Evolutionary conservation across 441 rosid genomes (phyloP).

Genomic region (Erysimum pusillum): DNA sequence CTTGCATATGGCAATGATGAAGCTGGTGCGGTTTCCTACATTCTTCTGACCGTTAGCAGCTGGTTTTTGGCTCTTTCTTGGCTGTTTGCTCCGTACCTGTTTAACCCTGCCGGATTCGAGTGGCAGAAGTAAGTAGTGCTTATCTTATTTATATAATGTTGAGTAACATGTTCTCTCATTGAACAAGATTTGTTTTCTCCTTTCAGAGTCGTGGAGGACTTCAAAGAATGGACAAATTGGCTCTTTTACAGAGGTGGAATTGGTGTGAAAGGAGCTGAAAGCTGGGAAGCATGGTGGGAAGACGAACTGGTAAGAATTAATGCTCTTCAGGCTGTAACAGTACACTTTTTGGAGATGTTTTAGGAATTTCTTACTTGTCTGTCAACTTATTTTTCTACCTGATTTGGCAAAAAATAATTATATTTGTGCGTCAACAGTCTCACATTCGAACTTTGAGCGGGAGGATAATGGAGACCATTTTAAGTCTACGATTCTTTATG

Average conservation of each 20-base stretch:
- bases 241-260: constrained; percentile 99
- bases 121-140: constrained; percentile 89
- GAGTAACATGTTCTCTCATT: constrained; percentile 24
- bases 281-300: constrained; percentile 99
- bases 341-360: background rate
- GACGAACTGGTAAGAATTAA: constrained; percentile 82
- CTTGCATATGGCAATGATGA: constrained; percentile 91
- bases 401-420: constrained; percentile 16
- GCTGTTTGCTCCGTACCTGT: constrained; percentile 98
- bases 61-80: constrained; percentile 98
- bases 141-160: constrained; percentile 32
- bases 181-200: constrained; percentile 35
- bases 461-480: constrained; percentile 87
- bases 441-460: constrained; percentile 90
- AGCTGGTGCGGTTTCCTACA: constrained; percentile 82
- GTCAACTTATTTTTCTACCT: background rate
- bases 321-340: constrained; percentile 19
- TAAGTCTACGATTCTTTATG: constrained; percentile 87
- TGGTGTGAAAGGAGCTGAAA: constrained; percentile 98
- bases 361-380: constrained; percentile 21
- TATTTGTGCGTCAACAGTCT: constrained; percentile 57
- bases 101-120: constrained; percentile 98
- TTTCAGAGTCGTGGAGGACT: constrained; percentile 94
- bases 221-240: constrained; percentile 99
- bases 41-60: constrained; percentile 94